A percentile compares a stretch with the other conserved stretches of the same genome.
Evolutionary conservation across 768 basidiomycete genomes (phyloP).

Genomic region (Russula sp.): DNA sequence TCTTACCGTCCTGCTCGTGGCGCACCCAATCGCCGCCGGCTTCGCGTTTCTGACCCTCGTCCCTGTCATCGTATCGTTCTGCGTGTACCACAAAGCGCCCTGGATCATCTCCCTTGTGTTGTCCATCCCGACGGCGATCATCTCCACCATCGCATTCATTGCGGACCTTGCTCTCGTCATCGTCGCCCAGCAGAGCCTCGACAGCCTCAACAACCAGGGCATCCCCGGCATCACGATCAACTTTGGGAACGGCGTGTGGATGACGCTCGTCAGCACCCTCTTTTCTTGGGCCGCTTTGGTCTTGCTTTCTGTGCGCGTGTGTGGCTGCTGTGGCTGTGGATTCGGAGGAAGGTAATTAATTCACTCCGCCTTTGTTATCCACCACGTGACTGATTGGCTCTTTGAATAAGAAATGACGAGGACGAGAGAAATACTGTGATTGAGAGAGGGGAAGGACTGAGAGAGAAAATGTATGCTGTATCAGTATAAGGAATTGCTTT

Average conservation of each 20-base stretch:
- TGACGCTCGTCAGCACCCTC: constrained; percentile 50
- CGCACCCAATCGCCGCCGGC: constrained; percentile 61
- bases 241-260: constrained; percentile 69
- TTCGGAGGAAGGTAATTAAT: background rate
- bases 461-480: too few relatives aligned
- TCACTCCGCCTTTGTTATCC: background rate
- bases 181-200: constrained; percentile 40
- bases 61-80: constrained; percentile 18
- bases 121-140: constrained; percentile 47
- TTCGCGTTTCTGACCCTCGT: constrained; percentile 50
- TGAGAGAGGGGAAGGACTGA: background rate
- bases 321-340: constrained; percentile 65
- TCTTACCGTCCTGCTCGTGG: constrained; percentile 45
- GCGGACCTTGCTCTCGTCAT: constrained; percentile 57
- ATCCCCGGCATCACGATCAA: constrained; percentile 37
- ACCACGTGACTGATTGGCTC: background rate
- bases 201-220: constrained; percentile 35
- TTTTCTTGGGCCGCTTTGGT: constrained; percentile 56
- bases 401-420: background rate
- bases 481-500: too few relatives aligned
- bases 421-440: background rate
- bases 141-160: constrained; percentile 49
- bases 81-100: constrained; percentile 42
- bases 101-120: constrained; percentile 50
- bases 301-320: constrained; percentile 54